phyloP scores from a whole-genome alignment of 371 early-diverging fungal genomes.

The Mucor indicus region DNA sequence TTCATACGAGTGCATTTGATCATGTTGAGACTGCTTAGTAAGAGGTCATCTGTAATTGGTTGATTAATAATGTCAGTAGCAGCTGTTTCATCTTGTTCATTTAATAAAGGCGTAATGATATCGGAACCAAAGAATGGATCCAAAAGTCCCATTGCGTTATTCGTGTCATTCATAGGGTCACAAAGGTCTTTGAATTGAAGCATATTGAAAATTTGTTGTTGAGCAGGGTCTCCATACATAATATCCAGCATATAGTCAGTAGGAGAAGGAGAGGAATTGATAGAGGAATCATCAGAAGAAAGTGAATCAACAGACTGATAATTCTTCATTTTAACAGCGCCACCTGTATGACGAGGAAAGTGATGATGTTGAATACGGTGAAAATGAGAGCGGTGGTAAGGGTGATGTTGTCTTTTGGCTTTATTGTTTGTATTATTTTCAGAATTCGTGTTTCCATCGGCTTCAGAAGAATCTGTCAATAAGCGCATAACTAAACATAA shows the following conservation, averaged over 20 bases:
- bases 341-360: too few species aligned
- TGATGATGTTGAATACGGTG: too few species aligned
- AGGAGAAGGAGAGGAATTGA: conserved; percentile 44
- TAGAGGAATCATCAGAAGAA: conserved; percentile 49
- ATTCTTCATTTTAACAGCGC: background rate
- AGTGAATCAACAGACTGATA: conserved; percentile 27
- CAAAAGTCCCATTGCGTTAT: background rate
- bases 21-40: background rate
- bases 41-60: background rate
- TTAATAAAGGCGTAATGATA: background rate
- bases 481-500: conserved; percentile 48
- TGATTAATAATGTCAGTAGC: too few species aligned
- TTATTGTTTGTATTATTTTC: background rate
- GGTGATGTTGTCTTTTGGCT: background rate
- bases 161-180: conserved; percentile 3
- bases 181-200: conserved; percentile 23
- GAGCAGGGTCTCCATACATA: conserved; percentile 31
- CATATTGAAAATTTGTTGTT: conserved; percentile 19
- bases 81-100: background rate
- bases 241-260: conserved; percentile 49
- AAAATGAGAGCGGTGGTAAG: background rate
- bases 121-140: conserved; percentile 15
- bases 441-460: background rate
- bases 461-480: conserved; percentile 44
- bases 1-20: background rate